Evolutionary conservation across 2,329 filamentous ascomycete genomes (phyloP).

Genomic region (Colletotrichum liriopes): DNA sequence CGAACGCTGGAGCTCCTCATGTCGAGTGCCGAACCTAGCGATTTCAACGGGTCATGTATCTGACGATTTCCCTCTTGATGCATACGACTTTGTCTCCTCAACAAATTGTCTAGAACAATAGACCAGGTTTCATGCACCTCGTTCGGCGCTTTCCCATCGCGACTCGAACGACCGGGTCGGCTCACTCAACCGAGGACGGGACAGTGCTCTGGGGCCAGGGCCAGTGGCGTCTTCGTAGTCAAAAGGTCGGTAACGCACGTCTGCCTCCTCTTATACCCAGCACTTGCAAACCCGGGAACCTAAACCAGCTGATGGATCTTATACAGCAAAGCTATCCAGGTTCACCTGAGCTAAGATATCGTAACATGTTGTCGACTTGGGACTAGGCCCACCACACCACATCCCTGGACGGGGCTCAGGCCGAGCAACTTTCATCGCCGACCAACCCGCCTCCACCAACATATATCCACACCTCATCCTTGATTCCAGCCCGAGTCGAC

Average conservation of each 20-base stretch:
- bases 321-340: conserved; percentile 25
- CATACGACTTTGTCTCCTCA: conserved; percentile 25
- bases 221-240: conserved; percentile 37
- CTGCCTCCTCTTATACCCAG: conserved; percentile 33
- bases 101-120: conserved; percentile 37
- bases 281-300: conserved; percentile 16
- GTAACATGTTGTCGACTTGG: conserved; percentile 38
- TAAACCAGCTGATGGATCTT: conserved; percentile 26
- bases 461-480: conserved; percentile 34
- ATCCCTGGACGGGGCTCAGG: conserved; percentile 31
- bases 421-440: conserved; percentile 38
- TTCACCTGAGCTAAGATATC: conserved; percentile 27
- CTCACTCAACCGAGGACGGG: conserved; percentile 30
- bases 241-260: conserved; percentile 35
- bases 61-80: conserved; percentile 31
- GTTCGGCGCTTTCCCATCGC: background rate
- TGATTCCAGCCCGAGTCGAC: conserved; percentile 30
- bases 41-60: conserved; percentile 39
- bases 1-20: conserved; percentile 23
- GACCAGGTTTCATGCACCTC: conserved; percentile 25
- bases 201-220: conserved; percentile 31
- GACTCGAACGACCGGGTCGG: conserved; percentile 26
- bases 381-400: conserved; percentile 24
- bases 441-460: conserved; percentile 23
- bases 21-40: conserved; percentile 23